Base-by-base conservation (phyloP, 129 eudicot genomes). In the Flaveria bidentis region DNA sequence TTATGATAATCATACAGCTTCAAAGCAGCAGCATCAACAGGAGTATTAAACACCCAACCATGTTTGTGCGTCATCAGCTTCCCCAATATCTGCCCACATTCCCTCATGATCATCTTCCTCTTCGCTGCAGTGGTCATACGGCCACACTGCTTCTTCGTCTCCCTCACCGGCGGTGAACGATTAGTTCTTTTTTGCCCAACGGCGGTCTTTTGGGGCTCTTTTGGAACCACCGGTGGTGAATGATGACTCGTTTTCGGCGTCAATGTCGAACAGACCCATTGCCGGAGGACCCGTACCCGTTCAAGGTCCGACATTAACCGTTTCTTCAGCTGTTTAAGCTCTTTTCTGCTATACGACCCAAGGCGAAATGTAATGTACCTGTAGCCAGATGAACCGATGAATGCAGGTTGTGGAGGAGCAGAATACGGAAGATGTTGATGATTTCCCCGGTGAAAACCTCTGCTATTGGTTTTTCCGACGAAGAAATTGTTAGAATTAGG, bases 21-120 rank as follows among this genome's bases (percentile, higher is more conserved):
- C 47, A 89, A 33, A 1, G 73, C 84, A 41, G 28, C 75, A 2
- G 42, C 84, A 72, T 89, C 86, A 2, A 89, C 96, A 2, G 96
- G 96, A 39, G 23, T 44, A 22, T 82, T 82, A 46, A 89, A 89
- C 18, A 84, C 87, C 83, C 84, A 87, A 7, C 91, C 86, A 22
- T 76, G 33, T 46, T 82, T 86, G 56, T 84, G 86, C 71, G 33
- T 86, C 87, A 84, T 82, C 78, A 89, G 18, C 15, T 82, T 86
- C 9, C 25, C 49, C 41, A 89, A 45, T 16, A 89, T 76, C 60
- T 77, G 83, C 1, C 69, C 53, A 49, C 96, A 89, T 41, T 39
- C 76, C 69, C 69, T 84, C 89, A 84, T 87, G 80, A 80, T 69
- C 10, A 51, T 16, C 80, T 80, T 86, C 20, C 49, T 39, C 2